Percentiles rank a stretch among this genome's conserved stretches.
phyloP scores from a whole-genome alignment of 441 rosid species.

The Syzygium malaccense region DNA sequence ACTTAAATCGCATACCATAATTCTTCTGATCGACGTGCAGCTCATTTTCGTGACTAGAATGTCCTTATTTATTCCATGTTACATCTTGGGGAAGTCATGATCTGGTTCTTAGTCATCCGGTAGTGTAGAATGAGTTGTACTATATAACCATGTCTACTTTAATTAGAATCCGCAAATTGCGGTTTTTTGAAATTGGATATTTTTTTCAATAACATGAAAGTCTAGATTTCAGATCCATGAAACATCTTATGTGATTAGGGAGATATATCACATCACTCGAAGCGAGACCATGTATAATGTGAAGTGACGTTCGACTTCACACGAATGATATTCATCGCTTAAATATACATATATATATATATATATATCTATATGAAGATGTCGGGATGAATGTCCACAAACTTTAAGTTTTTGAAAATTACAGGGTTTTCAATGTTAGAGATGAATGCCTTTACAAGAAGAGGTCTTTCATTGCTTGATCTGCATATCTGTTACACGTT shows the following conservation, averaged over 20 bases:
- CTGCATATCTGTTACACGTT: neutral
- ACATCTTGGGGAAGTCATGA: neutral
- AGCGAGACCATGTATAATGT: fast-evolving
- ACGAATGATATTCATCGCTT: too few species aligned
- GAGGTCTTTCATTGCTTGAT: neutral
- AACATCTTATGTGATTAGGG: neutral
- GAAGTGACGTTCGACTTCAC: too few species aligned
- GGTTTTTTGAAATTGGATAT: too few species aligned
- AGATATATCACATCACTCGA: fast-evolving
- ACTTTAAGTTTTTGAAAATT: neutral
- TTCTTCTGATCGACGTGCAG: neutral
- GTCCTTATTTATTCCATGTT: neutral
- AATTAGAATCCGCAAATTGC: neutral
- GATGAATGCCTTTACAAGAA: neutral
- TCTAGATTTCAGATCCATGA: neutral
- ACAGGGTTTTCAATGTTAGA: neutral
- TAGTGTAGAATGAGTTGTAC: neutral
- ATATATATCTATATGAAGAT: neutral
- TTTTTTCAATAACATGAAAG: neutral
- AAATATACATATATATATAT: too few species aligned
- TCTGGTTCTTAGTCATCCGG: neutral
- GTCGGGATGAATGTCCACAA: neutral
- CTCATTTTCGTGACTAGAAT: neutral
- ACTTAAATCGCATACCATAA: neutral
- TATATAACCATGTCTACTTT: neutral